Conservation (phyloP, 2,329 filamentous ascomycete genomes). For the Fusarium sp. region DNA sequence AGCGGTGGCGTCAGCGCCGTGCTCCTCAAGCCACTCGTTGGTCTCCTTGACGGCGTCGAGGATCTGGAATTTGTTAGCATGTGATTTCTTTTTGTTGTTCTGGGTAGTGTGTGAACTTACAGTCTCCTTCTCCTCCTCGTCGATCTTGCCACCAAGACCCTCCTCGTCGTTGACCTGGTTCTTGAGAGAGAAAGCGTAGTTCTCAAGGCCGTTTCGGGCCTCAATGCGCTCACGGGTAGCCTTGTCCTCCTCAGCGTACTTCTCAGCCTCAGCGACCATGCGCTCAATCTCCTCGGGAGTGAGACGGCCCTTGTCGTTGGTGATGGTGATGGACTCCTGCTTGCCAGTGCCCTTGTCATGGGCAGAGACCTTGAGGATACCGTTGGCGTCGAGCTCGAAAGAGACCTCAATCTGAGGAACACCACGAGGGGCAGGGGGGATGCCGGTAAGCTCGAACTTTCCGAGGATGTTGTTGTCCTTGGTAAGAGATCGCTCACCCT, state of each 20-base stretch:
- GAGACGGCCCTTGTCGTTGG: conserved; percentile 98
- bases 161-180: conserved; percentile 99
- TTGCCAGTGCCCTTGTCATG: conserved; percentile 99
- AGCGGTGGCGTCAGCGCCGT: conserved; percentile 82
- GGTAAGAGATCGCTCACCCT: conserved; percentile 93
- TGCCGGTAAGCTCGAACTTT: conserved; percentile 97
- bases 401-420: conserved; percentile 98
- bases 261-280: conserved; percentile 98
- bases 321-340: conserved; percentile 97
- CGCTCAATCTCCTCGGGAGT: conserved; percentile 98
- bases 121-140: conserved; percentile 98
- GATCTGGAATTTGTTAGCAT: conserved; percentile 67
- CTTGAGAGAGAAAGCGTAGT: conserved; percentile 99
- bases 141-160: conserved; percentile 97
- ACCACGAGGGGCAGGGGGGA: conserved; percentile 93
- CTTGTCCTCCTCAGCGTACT: conserved; percentile 99
- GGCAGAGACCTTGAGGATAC: conserved; percentile 96
- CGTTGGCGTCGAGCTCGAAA: conserved; percentile 98
- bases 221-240: conserved; percentile 97
- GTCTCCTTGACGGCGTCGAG: conserved; percentile 97
- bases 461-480: conserved; percentile 98
- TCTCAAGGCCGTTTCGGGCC: conserved; percentile 95
- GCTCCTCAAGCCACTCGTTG: conserved; percentile 96
- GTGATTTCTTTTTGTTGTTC: background rate
- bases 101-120: conserved; percentile 62